These are phyloP conservation scores for Scytalidium lignicola DNA, from an alignment of 2,329 filamentous ascomycete species.

Conservation along the genomic window DNA sequence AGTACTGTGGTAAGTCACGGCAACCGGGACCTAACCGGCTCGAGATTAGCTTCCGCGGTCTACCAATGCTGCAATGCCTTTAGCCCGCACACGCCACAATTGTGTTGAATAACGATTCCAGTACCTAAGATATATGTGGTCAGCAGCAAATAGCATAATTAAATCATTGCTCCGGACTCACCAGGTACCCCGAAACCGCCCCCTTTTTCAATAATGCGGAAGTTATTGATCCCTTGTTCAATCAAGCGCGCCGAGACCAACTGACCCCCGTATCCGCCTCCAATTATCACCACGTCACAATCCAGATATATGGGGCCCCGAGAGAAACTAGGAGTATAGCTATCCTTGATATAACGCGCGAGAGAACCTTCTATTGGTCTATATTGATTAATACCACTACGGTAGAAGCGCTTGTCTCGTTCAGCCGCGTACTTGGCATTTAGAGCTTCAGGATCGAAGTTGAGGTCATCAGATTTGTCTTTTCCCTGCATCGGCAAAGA, in stretches of 20 bases:
- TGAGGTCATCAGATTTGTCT: neutral
- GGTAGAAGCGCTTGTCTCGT: constrained; percentile 7
- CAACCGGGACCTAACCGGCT: too few relatives aligned
- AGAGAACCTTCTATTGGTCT: constrained; percentile 4
- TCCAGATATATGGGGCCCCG: neutral
- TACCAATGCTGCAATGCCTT: too few relatives aligned
- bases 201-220: constrained; percentile 38
- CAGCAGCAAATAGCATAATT: too few relatives aligned
- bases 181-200: constrained; percentile 44
- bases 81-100: too few relatives aligned
- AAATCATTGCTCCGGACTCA: neutral
- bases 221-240: constrained; percentile 21
- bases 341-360: constrained; percentile 7
- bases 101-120: too few relatives aligned
- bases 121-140: too few relatives aligned
- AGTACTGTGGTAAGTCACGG: too few relatives aligned
- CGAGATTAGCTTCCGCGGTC: too few relatives aligned
- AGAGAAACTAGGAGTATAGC: constrained; percentile 3
- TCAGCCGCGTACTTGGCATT: constrained; percentile 5
- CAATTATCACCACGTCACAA: constrained; percentile 2
- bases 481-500: too few relatives aligned
- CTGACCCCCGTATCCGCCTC: constrained; percentile 4
- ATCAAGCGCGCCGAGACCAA: constrained; percentile 8
- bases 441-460: neutral
- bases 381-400: constrained; percentile 8